Percentiles rank a stretch among this genome's conserved stretches.
Evolutionary conservation across 192 early-diverging fungal genomes (phyloP).

Genomic region (Linnemannia elongata): DNA sequence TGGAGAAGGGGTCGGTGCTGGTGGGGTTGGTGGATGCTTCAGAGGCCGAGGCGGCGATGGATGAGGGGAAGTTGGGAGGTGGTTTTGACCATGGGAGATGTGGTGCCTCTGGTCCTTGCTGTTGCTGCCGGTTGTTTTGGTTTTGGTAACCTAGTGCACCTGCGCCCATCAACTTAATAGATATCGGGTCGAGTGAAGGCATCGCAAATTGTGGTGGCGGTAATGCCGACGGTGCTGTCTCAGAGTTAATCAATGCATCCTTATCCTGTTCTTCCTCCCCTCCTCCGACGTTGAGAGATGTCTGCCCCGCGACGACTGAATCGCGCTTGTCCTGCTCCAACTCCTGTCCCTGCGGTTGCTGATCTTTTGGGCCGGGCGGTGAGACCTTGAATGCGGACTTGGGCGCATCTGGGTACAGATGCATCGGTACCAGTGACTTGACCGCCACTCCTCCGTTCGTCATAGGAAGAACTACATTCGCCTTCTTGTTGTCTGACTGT

Average conservation of each 20-base stretch:
- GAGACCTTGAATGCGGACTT: neutral
- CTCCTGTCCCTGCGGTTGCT: neutral
- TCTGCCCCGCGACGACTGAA: neutral
- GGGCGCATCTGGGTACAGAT: neutral
- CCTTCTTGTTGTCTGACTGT: too few relatives aligned
- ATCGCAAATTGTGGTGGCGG: too few relatives aligned
- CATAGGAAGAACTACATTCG: neutral
- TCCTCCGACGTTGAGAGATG: neutral
- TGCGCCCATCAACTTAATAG: neutral
- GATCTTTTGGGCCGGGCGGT: neutral
- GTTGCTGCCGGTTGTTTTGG: neutral
- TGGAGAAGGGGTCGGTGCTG: neutral
- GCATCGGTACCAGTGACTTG: neutral
- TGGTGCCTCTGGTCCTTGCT: neutral
- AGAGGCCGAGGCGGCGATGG: neutral
- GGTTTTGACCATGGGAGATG: neutral
- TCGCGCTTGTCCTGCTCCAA: neutral
- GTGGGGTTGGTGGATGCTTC: neutral
- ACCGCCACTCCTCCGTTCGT: neutral
- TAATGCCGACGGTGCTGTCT: neutral
- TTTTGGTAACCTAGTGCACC: neutral
- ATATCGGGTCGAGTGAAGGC: neutral
- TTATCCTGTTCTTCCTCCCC: neutral
- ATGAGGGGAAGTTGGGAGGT: neutral
- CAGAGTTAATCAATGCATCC: neutral